Conservation (phyloP, 345 rosid genomes). For the Microthlaspi erraticum region DNA sequence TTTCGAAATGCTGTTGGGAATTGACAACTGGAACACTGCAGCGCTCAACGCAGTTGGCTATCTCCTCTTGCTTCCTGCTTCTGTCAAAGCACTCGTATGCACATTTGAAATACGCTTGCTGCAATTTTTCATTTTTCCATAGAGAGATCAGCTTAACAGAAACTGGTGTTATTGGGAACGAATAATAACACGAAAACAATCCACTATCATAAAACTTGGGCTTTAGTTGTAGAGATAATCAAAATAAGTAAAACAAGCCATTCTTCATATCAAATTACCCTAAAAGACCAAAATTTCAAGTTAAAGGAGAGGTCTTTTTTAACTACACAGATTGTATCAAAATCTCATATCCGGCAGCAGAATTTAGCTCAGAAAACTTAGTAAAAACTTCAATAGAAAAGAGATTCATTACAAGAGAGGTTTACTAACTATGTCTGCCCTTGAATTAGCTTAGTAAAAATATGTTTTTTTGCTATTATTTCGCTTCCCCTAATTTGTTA, state of each 20-base stretch:
- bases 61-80: slow-evolving; percentile 76
- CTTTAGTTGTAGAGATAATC: background rate
- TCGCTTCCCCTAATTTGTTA: background rate
- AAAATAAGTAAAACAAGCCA: slow-evolving; percentile 9
- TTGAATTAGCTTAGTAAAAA: background rate
- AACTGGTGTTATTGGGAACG: background rate
- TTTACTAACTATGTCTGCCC: background rate
- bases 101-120: slow-evolving; percentile 97
- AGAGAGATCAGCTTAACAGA: too few species aligned
- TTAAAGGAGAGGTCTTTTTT: background rate
- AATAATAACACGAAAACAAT: background rate
- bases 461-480: too few species aligned
- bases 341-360: background rate
- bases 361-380: background rate
- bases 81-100: slow-evolving; percentile 95
- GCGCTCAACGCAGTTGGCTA: slow-evolving; percentile 71
- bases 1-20: slow-evolving; percentile 78
- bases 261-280: background rate
- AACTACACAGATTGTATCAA: background rate
- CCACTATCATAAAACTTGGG: slow-evolving; percentile 1
- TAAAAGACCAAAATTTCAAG: background rate
- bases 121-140: slow-evolving; percentile 39
- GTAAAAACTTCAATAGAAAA: background rate
- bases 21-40: slow-evolving; percentile 81
- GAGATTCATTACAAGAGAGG: background rate